These are phyloP conservation scores for Arctium minus DNA, from an alignment of 129 eudicot species.

Conservation along the genomic window DNA sequence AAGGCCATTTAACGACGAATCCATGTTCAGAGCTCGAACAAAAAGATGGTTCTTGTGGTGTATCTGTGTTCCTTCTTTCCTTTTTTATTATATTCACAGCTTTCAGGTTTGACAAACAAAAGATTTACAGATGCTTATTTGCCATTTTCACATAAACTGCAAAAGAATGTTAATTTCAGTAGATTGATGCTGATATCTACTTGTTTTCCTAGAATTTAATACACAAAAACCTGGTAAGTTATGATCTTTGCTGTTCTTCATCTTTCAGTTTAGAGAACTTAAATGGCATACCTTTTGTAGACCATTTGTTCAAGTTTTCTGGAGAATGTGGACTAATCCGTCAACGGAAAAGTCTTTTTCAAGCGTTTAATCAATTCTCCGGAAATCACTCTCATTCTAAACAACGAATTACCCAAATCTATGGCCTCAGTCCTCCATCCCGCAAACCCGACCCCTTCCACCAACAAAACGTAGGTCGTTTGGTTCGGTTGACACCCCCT, in stretches of 20 bases:
- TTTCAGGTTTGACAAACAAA: background rate
- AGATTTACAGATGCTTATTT: background rate
- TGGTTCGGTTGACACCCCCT: conserved; percentile 63
- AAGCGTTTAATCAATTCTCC: conserved; percentile 41
- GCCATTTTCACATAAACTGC: background rate
- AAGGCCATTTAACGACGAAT: conserved; percentile 25
- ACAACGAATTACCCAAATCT: conserved; percentile 47
- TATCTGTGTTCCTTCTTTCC: background rate
- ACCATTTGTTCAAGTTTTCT: conserved; percentile 19
- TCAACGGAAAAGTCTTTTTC: conserved; percentile 46
- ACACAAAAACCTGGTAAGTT: conserved; percentile 11
- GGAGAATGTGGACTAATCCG: background rate
- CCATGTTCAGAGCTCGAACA: background rate
- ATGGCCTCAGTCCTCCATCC: conserved; percentile 70
- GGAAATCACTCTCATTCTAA: conserved; percentile 38
- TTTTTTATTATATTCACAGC: background rate
- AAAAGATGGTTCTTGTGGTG: background rate
- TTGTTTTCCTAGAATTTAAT: background rate
- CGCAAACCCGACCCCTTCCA: conserved; percentile 75
- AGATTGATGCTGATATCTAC: conserved; percentile 12
- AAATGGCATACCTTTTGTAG: conserved; percentile 31
- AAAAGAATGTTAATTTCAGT: background rate
- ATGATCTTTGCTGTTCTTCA: conserved; percentile 12
- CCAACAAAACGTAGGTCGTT: conserved; percentile 56
- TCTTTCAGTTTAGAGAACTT: background rate